These are phyloP conservation scores for Aristolochia californica DNA, from an alignment of 164 flowering plant genomes.

Conservation along the genomic window DNA sequence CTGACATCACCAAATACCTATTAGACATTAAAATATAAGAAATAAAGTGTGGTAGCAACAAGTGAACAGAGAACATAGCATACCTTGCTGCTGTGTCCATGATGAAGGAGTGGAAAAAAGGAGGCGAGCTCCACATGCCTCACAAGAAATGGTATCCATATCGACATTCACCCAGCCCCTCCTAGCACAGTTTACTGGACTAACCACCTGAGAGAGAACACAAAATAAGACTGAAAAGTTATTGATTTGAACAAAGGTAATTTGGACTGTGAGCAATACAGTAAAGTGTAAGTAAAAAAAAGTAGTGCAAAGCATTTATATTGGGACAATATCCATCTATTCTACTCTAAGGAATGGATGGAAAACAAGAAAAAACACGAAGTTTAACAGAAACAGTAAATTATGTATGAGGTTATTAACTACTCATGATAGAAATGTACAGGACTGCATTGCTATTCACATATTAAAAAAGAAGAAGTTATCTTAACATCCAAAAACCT, in stretches of 20 bases:
- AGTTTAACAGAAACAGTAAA: no score
- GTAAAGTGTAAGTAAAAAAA: constrained; percentile 1
- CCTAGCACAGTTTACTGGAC: constrained; percentile 86
- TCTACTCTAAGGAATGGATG: no score
- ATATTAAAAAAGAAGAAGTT: no score
- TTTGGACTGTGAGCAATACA: neutral
- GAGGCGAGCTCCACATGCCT: constrained; percentile 82
- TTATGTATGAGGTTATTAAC: no score
- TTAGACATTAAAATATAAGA: neutral
- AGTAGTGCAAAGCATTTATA: neutral
- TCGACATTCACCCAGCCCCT: constrained; percentile 97
- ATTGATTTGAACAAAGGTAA: neutral
- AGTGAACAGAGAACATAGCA: constrained; percentile 9
- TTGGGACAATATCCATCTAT: no score
- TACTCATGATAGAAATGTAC: no score
- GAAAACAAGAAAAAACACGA: no score
- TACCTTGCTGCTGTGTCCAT: constrained; percentile 81
- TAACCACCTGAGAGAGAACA: constrained; percentile 42
- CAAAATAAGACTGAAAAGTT: neutral
- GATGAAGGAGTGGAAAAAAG: constrained; percentile 81
- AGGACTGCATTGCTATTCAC: no score
- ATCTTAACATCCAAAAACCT: no score
- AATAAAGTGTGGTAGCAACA: neutral
- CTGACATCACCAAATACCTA: constrained; percentile 23
- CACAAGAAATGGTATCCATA: constrained; percentile 75